Evolutionary conservation across 192 early-diverging fungal genomes (phyloP).

Genomic region (Ambispora gerdemannii): DNA sequence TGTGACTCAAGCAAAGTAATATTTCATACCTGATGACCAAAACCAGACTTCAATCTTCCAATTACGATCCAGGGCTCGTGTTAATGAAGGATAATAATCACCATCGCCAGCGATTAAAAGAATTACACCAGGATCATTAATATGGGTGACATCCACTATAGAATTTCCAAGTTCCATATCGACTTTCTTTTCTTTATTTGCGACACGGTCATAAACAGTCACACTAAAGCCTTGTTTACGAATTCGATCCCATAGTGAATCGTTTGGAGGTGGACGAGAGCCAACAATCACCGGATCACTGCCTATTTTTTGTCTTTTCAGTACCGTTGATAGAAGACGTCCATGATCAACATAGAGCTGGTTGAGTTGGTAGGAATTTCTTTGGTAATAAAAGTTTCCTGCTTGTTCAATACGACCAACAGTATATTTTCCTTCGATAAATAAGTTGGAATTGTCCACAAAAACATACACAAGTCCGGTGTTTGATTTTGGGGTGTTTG

Average conservation of each 20-base stretch:
- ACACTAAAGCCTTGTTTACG: not conserved
- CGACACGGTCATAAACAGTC: conserved; percentile 7
- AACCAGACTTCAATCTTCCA: conserved; percentile 16
- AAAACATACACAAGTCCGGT: conserved; percentile 19
- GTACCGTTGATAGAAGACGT: conserved; percentile 14
- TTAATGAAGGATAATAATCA: not conserved
- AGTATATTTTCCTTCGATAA: conserved; percentile 14
- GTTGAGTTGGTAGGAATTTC: conserved; percentile 10
- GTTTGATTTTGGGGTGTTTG: conserved; percentile 9
- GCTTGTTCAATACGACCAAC: conserved; percentile 13
- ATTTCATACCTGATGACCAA: conserved; percentile 24
- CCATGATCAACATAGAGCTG: conserved; percentile 16
- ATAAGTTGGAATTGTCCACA: conserved; percentile 8
- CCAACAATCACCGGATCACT: conserved; percentile 26
- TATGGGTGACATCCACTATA: not conserved
- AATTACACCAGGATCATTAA: conserved; percentile 2
- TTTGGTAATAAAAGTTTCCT: conserved; percentile 16
- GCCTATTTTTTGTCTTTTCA: conserved; percentile 10
- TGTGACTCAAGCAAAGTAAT: not conserved
- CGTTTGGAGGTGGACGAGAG: conserved; percentile 17
- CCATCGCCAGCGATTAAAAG: conserved; percentile 1
- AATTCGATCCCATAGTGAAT: conserved; percentile 9
- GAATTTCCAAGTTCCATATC: conserved; percentile 6
- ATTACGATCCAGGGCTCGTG: not conserved
- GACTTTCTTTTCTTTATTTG: conserved; percentile 12